phyloP scores from a whole-genome alignment of 2,329 filamentous ascomycete species.

The Alternaria ventricosa region DNA sequence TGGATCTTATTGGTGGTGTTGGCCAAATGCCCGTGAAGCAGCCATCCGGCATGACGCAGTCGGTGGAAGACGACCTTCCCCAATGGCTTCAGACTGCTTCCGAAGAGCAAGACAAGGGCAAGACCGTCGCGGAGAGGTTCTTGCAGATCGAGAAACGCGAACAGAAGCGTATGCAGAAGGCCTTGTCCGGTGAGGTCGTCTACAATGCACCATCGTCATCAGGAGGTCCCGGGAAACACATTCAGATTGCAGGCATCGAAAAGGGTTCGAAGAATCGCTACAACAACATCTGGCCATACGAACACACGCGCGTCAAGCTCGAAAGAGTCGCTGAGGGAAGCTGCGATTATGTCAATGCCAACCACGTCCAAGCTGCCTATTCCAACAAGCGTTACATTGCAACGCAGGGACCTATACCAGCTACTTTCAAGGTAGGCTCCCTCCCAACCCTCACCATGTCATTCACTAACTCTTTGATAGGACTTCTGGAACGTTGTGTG shows the following conservation, averaged over 20 bases:
- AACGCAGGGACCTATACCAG: constrained; percentile 89
- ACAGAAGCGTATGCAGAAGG: constrained; percentile 90
- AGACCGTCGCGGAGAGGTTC: constrained; percentile 81
- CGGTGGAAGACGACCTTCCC: constrained; percentile 66
- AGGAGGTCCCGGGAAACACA: constrained; percentile 52
- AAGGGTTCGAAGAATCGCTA: constrained; percentile 96
- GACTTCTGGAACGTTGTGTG: constrained; percentile 98
- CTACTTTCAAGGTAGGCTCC: constrained; percentile 80
- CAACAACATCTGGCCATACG: constrained; percentile 96
- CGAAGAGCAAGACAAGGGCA: constrained; percentile 73
- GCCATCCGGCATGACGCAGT: constrained; percentile 59
- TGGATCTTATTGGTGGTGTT: constrained; percentile 91
- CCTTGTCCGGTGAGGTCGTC: constrained; percentile 66
- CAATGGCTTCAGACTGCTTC: constrained; percentile 77
- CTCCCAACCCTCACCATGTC: background rate
- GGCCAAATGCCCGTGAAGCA: constrained; percentile 74
- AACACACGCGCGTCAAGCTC: constrained; percentile 86
- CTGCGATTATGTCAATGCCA: constrained; percentile 97
- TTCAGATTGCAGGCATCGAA: constrained; percentile 89
- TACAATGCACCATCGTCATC: constrained; percentile 56
- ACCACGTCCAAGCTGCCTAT: constrained; percentile 77
- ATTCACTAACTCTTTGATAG: constrained; percentile 54
- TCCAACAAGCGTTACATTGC: constrained; percentile 96
- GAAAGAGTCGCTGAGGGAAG: constrained; percentile 68
- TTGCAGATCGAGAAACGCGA: constrained; percentile 83